These are phyloP conservation scores for Pyrenochaeta sp. DNA, from an alignment of 2,329 filamentous ascomycete genomes.

Conservation along the genomic window DNA sequence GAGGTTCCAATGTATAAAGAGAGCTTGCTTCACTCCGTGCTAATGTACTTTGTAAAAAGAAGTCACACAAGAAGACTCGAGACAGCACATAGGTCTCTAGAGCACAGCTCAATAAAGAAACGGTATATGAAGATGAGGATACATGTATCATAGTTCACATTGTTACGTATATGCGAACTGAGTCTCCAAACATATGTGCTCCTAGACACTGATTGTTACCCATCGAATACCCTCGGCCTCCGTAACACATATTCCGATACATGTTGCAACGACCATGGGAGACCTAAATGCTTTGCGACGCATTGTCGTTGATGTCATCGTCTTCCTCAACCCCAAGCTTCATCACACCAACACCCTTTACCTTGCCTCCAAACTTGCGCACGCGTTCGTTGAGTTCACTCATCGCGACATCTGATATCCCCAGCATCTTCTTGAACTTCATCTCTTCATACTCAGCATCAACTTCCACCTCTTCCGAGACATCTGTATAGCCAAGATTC, in stretches of 20 bases:
- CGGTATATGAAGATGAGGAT: not conserved
- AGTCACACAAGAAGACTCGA: no score
- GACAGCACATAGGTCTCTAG: no score
- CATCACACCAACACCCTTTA: not conserved
- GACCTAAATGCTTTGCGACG: not conserved
- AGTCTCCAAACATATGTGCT: not conserved
- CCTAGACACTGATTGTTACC: not conserved
- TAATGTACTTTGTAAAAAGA: no score
- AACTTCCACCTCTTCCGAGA: not conserved
- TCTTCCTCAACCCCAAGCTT: not conserved
- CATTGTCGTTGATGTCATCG: not conserved
- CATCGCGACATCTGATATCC: not conserved
- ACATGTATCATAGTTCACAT: not conserved
- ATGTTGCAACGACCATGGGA: not conserved
- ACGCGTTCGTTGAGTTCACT: not conserved
- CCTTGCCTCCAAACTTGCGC: not conserved
- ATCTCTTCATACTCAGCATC: not conserved
- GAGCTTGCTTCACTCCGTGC: no score
- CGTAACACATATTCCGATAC: not conserved
- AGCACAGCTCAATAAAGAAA: no score
- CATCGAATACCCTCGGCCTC: not conserved
- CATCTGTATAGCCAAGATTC: conserved; percentile 8
- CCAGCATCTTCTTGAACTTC: not conserved
- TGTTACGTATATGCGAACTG: not conserved
- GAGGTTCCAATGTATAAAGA: no score